A percentile compares a stretch with the other conserved stretches of the same genome.
Conservation (phyloP, 352 stramenopile species). For the Peronospora destructor region DNA sequence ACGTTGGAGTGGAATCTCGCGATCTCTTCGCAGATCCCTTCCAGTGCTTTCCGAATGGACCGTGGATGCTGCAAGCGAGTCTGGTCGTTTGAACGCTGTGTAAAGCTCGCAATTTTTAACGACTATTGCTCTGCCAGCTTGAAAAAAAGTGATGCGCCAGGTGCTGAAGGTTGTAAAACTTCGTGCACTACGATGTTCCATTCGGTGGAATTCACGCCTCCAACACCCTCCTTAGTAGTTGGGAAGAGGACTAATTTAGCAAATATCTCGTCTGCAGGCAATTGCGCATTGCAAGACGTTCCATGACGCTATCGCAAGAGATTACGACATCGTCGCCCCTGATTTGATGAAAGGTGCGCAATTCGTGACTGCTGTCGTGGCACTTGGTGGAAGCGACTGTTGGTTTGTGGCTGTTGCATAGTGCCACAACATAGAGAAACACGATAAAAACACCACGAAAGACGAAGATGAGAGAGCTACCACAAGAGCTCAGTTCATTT, state of each 20-base stretch:
- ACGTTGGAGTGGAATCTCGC: conserved; percentile 9
- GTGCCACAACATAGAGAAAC: background rate
- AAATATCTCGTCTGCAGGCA: conserved; percentile 29
- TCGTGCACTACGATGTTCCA: conserved; percentile 45
- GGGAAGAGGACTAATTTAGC: conserved; percentile 55
- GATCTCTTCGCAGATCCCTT: conserved; percentile 41
- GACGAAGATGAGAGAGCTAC: conserved; percentile 2
- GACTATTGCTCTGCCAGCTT: conserved; percentile 28
- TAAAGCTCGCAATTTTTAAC: conserved; percentile 8
- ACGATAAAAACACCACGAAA: conserved; percentile 4
- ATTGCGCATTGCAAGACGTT: conserved; percentile 54
- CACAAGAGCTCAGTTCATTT: conserved; percentile 20
- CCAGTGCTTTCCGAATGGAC: conserved; percentile 41
- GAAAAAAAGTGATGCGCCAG: conserved; percentile 39
- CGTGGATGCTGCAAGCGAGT: background rate
- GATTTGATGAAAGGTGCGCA: too few species aligned
- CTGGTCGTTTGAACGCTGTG: conserved; percentile 5
- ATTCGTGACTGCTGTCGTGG: conserved; percentile 31
- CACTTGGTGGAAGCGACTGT: conserved; percentile 9
- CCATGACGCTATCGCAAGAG: conserved; percentile 32
- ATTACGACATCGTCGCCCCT: background rate
- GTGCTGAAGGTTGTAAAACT: conserved; percentile 53
- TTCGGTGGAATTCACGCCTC: conserved; percentile 51
- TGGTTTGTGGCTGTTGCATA: conserved; percentile 8
- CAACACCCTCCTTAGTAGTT: conserved; percentile 24